These are phyloP conservation scores for Globisporangium yorkense DNA, from an alignment of 352 stramenopile species.

Conservation along the genomic window DNA sequence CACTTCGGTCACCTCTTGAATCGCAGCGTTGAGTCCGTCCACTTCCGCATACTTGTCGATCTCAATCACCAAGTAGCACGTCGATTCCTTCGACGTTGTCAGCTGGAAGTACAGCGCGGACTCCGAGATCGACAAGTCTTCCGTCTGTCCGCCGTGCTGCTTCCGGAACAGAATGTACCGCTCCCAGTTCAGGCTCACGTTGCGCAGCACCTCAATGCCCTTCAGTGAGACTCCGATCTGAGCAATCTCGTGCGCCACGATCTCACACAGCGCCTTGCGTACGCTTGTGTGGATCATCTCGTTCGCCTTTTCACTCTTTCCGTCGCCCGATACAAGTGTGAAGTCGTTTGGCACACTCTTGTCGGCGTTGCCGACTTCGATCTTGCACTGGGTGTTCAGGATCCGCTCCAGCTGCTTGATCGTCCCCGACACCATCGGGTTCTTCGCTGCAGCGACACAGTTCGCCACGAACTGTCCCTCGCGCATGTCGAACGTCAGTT, in stretches of 20 bases:
- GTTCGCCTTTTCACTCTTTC: slow-evolving; percentile 64
- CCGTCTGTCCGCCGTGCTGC: slow-evolving; percentile 66
- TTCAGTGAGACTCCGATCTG: slow-evolving; percentile 72
- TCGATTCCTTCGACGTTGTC: slow-evolving; percentile 79
- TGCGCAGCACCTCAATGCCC: slow-evolving; percentile 74
- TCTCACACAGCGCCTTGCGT: slow-evolving; percentile 68
- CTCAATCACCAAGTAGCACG: slow-evolving; percentile 80
- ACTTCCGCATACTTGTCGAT: slow-evolving; percentile 81
- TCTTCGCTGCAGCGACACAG: slow-evolving; percentile 61
- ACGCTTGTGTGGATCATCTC: slow-evolving; percentile 67
- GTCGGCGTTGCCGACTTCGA: slow-evolving; percentile 47
- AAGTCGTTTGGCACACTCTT: slow-evolving; percentile 53
- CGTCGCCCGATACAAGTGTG: slow-evolving; percentile 61
- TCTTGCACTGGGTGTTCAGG: slow-evolving; percentile 76
- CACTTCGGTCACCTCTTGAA: slow-evolving; percentile 42
- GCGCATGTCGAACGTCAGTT: slow-evolving; percentile 79
- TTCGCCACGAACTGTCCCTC: slow-evolving; percentile 64
- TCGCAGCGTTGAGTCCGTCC: slow-evolving; percentile 41
- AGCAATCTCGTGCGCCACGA: slow-evolving; percentile 78
- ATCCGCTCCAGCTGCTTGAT: slow-evolving; percentile 65
- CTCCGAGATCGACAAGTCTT: slow-evolving; percentile 80
- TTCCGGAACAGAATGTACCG: slow-evolving; percentile 81
- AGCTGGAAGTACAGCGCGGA: slow-evolving; percentile 80
- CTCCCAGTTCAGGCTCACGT: slow-evolving; percentile 81
- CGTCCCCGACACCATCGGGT: slow-evolving; percentile 37